Conservation (phyloP, 768 basidiomycete species). For the Mycena floridula region DNA sequence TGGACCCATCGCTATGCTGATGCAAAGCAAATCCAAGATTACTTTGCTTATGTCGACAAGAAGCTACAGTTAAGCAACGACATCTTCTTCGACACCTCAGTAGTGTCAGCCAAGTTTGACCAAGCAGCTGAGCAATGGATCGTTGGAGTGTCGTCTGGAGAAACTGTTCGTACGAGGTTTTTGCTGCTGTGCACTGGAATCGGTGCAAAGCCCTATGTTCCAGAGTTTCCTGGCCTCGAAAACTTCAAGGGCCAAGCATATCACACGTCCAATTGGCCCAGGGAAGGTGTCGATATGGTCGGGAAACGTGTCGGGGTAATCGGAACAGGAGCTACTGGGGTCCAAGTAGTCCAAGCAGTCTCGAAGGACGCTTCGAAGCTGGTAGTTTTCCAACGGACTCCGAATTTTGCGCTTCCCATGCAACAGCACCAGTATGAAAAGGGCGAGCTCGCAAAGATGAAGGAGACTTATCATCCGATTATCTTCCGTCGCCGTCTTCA, state of each 20-base stretch:
- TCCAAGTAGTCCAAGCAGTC: slow-evolving; percentile 10
- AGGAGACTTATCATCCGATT: slow-evolving; percentile 12
- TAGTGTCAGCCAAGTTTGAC: slow-evolving; percentile 16
- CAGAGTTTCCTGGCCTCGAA: slow-evolving; percentile 13
- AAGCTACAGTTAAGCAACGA: slow-evolving; percentile 18
- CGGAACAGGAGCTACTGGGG: slow-evolving; percentile 20
- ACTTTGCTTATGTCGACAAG: slow-evolving; percentile 18
- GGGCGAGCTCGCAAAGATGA: slow-evolving; percentile 10
- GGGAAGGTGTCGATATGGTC: slow-evolving; percentile 11
- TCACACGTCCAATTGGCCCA: slow-evolving; percentile 19
- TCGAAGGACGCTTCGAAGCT: slow-evolving; percentile 9
- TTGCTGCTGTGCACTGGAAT: slow-evolving; percentile 19
- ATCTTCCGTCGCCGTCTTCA: slow-evolving; percentile 14
- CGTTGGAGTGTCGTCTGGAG: slow-evolving; percentile 14
- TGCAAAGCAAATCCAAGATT: slow-evolving; percentile 13
- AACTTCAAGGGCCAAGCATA: slow-evolving; percentile 17
- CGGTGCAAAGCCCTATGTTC: slow-evolving; percentile 16
- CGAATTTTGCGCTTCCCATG: slow-evolving; percentile 19
- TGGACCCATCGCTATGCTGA: slow-evolving; percentile 6
- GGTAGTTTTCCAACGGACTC: slow-evolving; percentile 23
- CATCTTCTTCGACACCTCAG: slow-evolving; percentile 16
- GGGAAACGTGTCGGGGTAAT: slow-evolving; percentile 21
- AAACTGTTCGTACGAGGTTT: slow-evolving; percentile 11
- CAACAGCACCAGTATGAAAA: slow-evolving; percentile 8
- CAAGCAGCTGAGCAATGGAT: slow-evolving; percentile 14